Base-by-base conservation (phyloP, 1,284 basidiomycete genomes). In the Ustilago shanxiensis region DNA sequence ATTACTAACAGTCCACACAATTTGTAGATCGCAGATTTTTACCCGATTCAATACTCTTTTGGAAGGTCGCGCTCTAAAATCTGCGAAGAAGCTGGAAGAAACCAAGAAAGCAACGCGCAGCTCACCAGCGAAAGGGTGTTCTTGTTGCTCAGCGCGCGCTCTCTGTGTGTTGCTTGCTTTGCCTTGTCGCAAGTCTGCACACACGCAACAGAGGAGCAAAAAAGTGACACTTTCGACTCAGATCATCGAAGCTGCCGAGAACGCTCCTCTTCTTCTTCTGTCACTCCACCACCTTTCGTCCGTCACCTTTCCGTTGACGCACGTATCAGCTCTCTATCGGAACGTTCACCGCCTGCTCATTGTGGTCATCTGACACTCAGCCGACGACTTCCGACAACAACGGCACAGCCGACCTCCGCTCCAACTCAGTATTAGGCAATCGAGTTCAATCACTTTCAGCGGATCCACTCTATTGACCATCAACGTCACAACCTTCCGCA, bases 71-170 rank as follows among this genome's bases (percentile, higher is more conserved):
- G 49, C 47, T 47, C 28, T 59, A 3, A 24, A 8, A 10, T 56
- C 54, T 66, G 55, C 66, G 70, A 72, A 72, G 70, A 59, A 66
- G 64, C 64, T 72, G 64, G 70, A 72, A 72, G 70, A 66, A 64
- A 65, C 26, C 56, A 45, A n/a, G n/a, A n/a, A 28, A 49, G 66
- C 66, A 53, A 59, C 33, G 47, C 57, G 57, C 57, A 59, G 57
- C 11, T 16, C 33, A 39, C 2, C n/a, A 2, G 3, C 11, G 11
- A 1, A 14, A 28, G 18, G 10, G 28, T 26, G 26, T 39, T 16
- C 39, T 41, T 7, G 39, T 41, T 45, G 35, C 54, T 45, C 54
- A 41, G 39, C 16, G 53, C 53, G 53, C 53, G 63, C 52, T 53
- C 26, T 54, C 11, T 63, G 45, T 20, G n/a, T 63, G 45, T 20